Evolutionary conservation across 2,329 filamentous ascomycete species (phyloP).

Genomic region (Trichophyton equinum): DNA sequence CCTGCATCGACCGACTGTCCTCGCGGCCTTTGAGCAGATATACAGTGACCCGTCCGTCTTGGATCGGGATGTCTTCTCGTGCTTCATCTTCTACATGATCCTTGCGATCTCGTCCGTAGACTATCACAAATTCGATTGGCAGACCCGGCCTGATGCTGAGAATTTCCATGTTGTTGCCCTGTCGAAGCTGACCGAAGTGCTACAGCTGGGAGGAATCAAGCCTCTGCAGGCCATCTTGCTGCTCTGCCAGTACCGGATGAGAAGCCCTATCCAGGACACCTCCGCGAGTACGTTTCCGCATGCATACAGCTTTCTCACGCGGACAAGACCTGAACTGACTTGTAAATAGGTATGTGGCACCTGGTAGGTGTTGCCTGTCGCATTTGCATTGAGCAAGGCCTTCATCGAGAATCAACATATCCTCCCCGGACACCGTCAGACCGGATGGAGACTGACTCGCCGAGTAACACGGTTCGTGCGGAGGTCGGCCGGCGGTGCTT

Average conservation of each 20-base stretch:
- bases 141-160: constrained; percentile 33
- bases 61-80: constrained; percentile 21
- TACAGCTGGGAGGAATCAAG: constrained; percentile 26
- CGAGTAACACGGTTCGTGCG: constrained; percentile 3
- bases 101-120: constrained; percentile 35
- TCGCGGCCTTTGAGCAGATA: constrained; percentile 13
- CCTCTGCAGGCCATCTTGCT: constrained; percentile 33
- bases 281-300: constrained; percentile 20
- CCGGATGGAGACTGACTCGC: constrained; percentile 1
- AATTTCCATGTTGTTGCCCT: constrained; percentile 32
- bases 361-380: constrained; percentile 33
- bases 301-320: background rate
- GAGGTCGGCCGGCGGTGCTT: constrained; percentile 32
- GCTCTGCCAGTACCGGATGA: constrained; percentile 34
- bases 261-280: constrained; percentile 29
- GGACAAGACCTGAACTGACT: no score
- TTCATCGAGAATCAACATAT: constrained; percentile 31
- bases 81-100: constrained; percentile 34
- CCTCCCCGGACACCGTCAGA: constrained; percentile 8
- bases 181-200: constrained; percentile 26
- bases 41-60: constrained; percentile 18
- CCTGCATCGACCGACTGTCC: constrained; percentile 22
- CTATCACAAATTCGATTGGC: constrained; percentile 36
- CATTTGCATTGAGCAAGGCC: constrained; percentile 31
- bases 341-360: constrained; percentile 29